Percentiles rank a stretch among this genome's conserved stretches.
These are phyloP conservation scores for Candolleomyces efflorescens DNA, from an alignment of 768 basidiomycete genomes.

Conservation along the genomic window DNA sequence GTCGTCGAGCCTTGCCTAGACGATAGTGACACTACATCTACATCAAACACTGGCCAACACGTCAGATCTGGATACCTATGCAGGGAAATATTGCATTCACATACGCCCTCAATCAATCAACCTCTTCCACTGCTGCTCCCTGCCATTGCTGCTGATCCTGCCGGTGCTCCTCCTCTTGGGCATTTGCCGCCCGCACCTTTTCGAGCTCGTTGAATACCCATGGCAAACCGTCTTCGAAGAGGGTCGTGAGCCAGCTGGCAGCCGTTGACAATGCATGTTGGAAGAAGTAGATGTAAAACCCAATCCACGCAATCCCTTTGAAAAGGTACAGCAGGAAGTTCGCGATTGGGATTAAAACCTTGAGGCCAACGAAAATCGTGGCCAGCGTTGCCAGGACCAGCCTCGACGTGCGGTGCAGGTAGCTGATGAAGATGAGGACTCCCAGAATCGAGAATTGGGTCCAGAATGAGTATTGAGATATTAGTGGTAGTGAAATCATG, in stretches of 20 bases:
- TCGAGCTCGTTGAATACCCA: slow-evolving; percentile 13
- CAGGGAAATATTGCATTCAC: too few species aligned
- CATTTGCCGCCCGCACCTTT: neutral
- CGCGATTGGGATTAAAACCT: slow-evolving; percentile 18
- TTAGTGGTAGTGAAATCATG: slow-evolving; percentile 17
- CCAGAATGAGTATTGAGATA: slow-evolving; percentile 25
- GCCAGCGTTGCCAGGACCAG: slow-evolving; percentile 17
- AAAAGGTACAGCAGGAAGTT: slow-evolving; percentile 15
- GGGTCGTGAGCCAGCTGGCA: slow-evolving; percentile 11
- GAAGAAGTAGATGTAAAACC: slow-evolving; percentile 34
- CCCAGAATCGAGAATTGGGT: slow-evolving; percentile 25
- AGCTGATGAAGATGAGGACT: slow-evolving; percentile 23
- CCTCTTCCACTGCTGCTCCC: neutral
- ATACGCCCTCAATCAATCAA: neutral
- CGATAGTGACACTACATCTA: too few species aligned
- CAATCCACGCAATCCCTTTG: slow-evolving; percentile 29
- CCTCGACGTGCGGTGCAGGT: slow-evolving; percentile 22
- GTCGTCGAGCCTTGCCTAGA: too few species aligned
- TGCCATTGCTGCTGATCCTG: neutral
- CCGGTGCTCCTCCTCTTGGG: neutral
- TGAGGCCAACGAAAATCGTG: slow-evolving; percentile 22
- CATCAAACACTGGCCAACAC: too few species aligned
- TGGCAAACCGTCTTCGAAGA: slow-evolving; percentile 9
- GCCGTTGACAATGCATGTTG: slow-evolving; percentile 22
- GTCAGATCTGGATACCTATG: too few species aligned